Evolutionary conservation across 257 asterid species (phyloP).

Genomic region (Gynochthodes officinalis): DNA sequence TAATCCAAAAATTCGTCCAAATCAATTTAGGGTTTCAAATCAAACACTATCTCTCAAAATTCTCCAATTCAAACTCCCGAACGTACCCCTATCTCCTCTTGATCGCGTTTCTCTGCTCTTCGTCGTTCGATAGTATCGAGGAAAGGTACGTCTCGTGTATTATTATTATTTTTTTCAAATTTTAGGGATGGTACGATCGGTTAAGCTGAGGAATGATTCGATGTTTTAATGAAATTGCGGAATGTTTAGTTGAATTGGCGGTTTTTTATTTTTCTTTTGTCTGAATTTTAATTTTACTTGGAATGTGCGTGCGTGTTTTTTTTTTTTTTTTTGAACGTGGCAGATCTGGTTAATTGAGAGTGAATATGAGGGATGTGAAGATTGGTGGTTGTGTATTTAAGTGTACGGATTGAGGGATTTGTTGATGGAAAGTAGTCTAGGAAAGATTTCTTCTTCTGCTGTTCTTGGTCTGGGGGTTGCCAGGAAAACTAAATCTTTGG

Average conservation of each 20-base stretch:
- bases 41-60: constrained; percentile 30
- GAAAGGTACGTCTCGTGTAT: constrained; percentile 35
- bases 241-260: constrained; percentile 11
- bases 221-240: constrained; percentile 13
- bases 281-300: constrained; percentile 8
- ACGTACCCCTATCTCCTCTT: constrained; percentile 21
- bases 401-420: constrained; percentile 42
- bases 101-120: constrained; percentile 42
- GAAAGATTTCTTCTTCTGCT: constrained; percentile 34
- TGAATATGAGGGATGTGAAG: constrained; percentile 34
- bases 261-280: neutral
- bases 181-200: constrained; percentile 16
- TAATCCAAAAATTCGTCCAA: constrained; percentile 10
- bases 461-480: constrained; percentile 47
- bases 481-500: constrained; percentile 78
- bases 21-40: constrained; percentile 67
- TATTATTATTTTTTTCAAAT: neutral
- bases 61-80: constrained; percentile 30
- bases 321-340: constrained; percentile 23
- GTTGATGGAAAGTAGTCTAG: constrained; percentile 73
- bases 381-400: constrained; percentile 26
- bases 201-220: neutral
- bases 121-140: constrained; percentile 39
- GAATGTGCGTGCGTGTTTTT: constrained; percentile 4
- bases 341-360: constrained; percentile 66